Base-by-base conservation (phyloP, 306 rosid genomes). In the Cucurbita pepo region DNA sequence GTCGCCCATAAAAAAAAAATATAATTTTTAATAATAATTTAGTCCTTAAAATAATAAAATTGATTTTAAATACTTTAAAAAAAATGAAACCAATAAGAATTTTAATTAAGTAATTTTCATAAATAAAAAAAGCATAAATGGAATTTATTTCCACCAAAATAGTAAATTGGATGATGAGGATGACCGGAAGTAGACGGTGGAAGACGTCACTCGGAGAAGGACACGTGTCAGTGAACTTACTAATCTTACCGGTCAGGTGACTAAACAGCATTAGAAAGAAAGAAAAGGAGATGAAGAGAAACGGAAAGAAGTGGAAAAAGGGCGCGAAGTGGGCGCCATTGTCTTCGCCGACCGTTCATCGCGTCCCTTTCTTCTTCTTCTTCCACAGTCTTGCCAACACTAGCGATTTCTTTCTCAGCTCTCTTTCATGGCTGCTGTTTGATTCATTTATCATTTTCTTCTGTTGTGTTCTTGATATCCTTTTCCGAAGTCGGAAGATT, bases 271-370 rank as follows among this genome's bases (percentile, higher is more conserved):
- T 3, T 4, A 55, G 59, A 47, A 47, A 47, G 51, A 47, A 47
- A 56, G 15, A 44, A 34, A 36, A 47, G 52, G 30, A 38, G 43
- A 69, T 15, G 45, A 44, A 50, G 6, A 50, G 14, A 50, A 67
- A 57, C 3, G 2, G 52, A 7, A 16, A 19, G n/a, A n/a, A 43
- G 7, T 30, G 10, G 40, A 43, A 69, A 40, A 4, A 19, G 4
- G 22, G n/a, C 7, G n/a, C 58, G 8, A 66, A 65, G 60, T 63
- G 34, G 59, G 54, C 91, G 97, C 78, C 87, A 47, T 4, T 82
- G 82, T 85, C 85, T 81, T 79, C 83, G 90, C 97, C 96, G 97
- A 87, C 93, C 96, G 89, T 75, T 87, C 81, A 79, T 74, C 73
- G 55, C 83, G 76, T 83, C 90, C 54, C 66, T 84, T 85, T 87